phyloP scores from a whole-genome alignment of 176 grass and related monocot genomes.

The Paspalum notatum region DNA sequence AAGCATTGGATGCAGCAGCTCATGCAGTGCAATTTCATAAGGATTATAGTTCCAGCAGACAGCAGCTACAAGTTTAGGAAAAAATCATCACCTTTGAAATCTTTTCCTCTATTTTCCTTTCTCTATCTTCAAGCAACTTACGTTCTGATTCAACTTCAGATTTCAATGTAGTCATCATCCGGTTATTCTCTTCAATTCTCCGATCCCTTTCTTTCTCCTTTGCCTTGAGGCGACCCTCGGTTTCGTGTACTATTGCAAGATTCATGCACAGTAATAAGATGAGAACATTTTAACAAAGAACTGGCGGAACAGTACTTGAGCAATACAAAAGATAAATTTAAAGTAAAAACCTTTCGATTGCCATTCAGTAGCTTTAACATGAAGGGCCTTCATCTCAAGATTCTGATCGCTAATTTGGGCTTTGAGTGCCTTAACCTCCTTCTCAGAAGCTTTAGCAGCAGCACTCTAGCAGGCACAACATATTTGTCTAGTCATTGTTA shows the following conservation, averaged over 20 bases:
- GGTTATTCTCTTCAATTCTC: slow-evolving; percentile 54
- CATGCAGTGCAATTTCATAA: slow-evolving; percentile 12
- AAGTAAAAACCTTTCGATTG: slow-evolving; percentile 67
- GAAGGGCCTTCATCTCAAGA: slow-evolving; percentile 51
- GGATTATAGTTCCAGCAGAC: neutral
- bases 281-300: neutral
- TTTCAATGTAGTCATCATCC: slow-evolving; percentile 52
- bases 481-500: slow-evolving; percentile 19
- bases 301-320: slow-evolving; percentile 15
- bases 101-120: slow-evolving; percentile 55
- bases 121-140: slow-evolving; percentile 49
- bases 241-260: slow-evolving; percentile 48
- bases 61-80: slow-evolving; percentile 23
- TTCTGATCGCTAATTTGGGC: slow-evolving; percentile 62
- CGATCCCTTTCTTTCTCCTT: slow-evolving; percentile 66
- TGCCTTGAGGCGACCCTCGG: slow-evolving; percentile 49
- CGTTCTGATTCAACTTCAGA: slow-evolving; percentile 68
- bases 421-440: slow-evolving; percentile 74
- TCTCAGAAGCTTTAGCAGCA: slow-evolving; percentile 76
- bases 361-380: slow-evolving; percentile 60
- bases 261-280: slow-evolving; percentile 11
- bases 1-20: neutral
- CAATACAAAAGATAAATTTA: slow-evolving; percentile 4
- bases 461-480: slow-evolving; percentile 52
- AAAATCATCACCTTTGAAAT: slow-evolving; percentile 55